These are phyloP conservation scores for Lenzites betulinus DNA, from an alignment of 768 basidiomycete genomes.

Conservation along the genomic window DNA sequence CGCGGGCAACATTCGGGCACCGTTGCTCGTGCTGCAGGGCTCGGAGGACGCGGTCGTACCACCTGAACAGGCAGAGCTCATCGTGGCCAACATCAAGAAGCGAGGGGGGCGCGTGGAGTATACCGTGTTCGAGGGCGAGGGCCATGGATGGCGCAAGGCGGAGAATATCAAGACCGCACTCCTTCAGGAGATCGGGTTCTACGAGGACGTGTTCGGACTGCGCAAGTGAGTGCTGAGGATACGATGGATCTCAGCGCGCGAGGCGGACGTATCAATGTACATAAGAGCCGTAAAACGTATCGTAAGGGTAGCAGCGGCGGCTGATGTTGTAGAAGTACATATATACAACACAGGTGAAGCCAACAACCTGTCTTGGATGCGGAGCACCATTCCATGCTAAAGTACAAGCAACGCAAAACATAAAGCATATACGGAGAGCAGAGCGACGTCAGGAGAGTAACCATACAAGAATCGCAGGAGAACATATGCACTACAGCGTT, in stretches of 20 bases:
- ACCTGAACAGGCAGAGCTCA: constrained; percentile 61
- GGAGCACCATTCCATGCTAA: neutral
- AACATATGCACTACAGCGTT: too few species aligned
- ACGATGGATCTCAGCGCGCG: neutral
- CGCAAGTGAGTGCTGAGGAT: neutral
- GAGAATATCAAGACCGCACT: constrained; percentile 55
- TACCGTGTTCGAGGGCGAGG: constrained; percentile 63
- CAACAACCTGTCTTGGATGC: neutral
- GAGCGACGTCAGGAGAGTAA: neutral
- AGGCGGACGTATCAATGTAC: neutral
- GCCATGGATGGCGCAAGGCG: constrained; percentile 62
- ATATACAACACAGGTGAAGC: neutral
- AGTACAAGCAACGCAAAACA: neutral
- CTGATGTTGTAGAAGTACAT: neutral
- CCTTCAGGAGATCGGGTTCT: constrained; percentile 55
- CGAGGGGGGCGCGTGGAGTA: constrained; percentile 58
- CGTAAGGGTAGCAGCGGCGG: neutral
- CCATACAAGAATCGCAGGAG: too few species aligned
- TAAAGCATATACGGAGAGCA: neutral
- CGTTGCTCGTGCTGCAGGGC: constrained; percentile 75
- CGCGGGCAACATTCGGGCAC: constrained; percentile 60
- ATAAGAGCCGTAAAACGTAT: neutral
- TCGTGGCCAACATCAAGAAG: constrained; percentile 53
- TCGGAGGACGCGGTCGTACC: constrained; percentile 64
- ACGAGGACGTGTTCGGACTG: constrained; percentile 45